Evolutionary conservation across 2,329 filamentous ascomycete genomes (phyloP).

Genomic region (Fusarium pseudoanthophilum): DNA sequence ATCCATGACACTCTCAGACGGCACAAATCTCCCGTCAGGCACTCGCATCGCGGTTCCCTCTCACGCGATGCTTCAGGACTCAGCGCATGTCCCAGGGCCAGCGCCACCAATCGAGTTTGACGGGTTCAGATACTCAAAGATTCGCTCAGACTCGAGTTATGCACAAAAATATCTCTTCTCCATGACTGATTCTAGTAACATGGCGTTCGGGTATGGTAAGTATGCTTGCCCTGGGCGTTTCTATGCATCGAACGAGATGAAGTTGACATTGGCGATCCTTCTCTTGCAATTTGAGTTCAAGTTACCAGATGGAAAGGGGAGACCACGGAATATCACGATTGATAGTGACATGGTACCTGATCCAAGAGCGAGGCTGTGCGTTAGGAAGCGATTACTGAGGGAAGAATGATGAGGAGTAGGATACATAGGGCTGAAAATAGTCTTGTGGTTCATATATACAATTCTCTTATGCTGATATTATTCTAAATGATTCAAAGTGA

Average conservation of each 20-base stretch:
- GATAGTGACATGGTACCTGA: neutral
- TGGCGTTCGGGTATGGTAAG: neutral
- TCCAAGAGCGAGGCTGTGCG: neutral
- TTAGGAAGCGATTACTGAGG: neutral
- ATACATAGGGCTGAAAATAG: too few relatives aligned
- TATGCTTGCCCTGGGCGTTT: neutral
- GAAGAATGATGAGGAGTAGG: neutral
- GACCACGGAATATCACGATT: neutral
- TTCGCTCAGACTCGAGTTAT: neutral
- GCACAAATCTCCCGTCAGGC: neutral
- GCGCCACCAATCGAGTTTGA: neutral
- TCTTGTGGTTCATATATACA: too few relatives aligned
- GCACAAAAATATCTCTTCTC: neutral
- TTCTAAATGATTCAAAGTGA: too few relatives aligned
- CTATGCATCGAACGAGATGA: neutral
- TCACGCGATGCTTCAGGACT: neutral
- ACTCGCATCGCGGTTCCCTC: neutral
- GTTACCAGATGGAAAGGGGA: neutral
- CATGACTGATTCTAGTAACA: neutral
- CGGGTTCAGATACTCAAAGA: neutral
- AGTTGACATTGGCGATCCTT: neutral
- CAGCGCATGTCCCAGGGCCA: neutral
- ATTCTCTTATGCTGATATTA: too few relatives aligned
- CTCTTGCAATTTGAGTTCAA: neutral
- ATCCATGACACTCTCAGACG: neutral